A percentile compares a stretch with the other conserved stretches of the same genome.
phyloP scores from a whole-genome alignment of 257 asterid species.

The Solanum etuberosum region DNA sequence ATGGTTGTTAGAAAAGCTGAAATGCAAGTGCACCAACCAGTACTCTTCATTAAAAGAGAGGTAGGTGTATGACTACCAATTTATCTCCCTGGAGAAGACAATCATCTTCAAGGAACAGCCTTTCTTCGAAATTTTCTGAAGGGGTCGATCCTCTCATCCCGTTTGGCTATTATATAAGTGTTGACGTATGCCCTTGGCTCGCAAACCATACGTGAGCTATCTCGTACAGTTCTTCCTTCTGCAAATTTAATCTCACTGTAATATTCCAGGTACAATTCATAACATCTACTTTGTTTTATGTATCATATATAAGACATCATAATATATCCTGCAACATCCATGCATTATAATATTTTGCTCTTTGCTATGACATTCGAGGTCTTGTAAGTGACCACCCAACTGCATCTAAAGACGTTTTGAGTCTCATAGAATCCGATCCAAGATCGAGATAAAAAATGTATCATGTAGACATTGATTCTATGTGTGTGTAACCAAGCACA shows the following conservation, averaged over 20 bases:
- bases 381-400: neutral
- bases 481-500: neutral
- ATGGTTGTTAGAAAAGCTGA: too few relatives aligned
- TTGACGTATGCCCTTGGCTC: neutral
- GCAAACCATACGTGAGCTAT: neutral
- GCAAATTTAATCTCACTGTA: too few relatives aligned
- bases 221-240: neutral
- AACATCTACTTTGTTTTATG: neutral
- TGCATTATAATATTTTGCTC: neutral
- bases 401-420: neutral
- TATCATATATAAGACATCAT: neutral
- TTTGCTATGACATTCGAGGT: neutral
- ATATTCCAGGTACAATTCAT: neutral
- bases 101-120: too few relatives aligned
- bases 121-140: neutral
- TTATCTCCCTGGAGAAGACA: too few relatives aligned
- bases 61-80: neutral
- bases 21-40: neutral
- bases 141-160: neutral
- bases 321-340: neutral
- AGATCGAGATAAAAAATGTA: neutral
- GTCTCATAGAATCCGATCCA: neutral
- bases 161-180: neutral
- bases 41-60: neutral
- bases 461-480: neutral